Evolutionary conservation across 108 stramenopile genomes (phyloP).

Genomic region (Nitzschia sp.): DNA sequence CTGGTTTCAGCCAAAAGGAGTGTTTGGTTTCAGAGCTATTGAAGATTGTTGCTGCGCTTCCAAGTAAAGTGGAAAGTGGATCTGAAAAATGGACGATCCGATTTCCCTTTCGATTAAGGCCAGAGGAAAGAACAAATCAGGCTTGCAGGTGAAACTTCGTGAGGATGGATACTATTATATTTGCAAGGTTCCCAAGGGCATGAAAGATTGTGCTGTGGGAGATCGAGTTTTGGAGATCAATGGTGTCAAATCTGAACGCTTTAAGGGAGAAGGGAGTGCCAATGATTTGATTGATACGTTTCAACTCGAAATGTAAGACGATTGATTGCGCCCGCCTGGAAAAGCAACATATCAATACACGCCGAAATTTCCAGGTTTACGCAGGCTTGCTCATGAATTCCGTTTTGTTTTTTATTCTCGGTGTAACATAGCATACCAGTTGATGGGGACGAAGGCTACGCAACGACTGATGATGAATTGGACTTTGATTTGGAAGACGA

Average conservation of each 20-base stretch:
- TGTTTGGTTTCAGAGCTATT: too few species aligned
- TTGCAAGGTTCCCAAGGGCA: conserved; percentile 13
- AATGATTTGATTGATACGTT: conserved; percentile 34
- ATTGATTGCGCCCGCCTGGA: not conserved
- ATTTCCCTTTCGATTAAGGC: conserved; percentile 17
- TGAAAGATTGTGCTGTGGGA: conserved; percentile 14
- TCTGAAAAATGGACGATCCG: too few species aligned
- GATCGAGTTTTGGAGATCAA: conserved; percentile 37
- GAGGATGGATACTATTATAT: conserved; percentile 34
- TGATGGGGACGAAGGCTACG: not conserved
- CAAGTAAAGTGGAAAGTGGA: too few species aligned
- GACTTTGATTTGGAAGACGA: conserved; percentile 1
- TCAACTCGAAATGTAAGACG: conserved; percentile 18
- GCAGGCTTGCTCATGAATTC: not conserved
- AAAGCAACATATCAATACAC: too few species aligned
- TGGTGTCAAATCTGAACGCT: conserved; percentile 12
- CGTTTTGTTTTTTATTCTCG: not conserved
- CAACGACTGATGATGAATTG: not conserved
- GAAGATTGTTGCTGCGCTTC: too few species aligned
- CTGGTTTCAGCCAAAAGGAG: too few species aligned
- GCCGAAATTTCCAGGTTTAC: too few species aligned
- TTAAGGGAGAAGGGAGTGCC: conserved; percentile 17
- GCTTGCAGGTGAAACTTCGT: conserved; percentile 31
- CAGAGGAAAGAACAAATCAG: conserved; percentile 17
- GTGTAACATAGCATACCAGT: conserved; percentile 4